phyloP scores from a whole-genome alignment of 805 yeast genomes.

The Starmerella roubikii region DNA sequence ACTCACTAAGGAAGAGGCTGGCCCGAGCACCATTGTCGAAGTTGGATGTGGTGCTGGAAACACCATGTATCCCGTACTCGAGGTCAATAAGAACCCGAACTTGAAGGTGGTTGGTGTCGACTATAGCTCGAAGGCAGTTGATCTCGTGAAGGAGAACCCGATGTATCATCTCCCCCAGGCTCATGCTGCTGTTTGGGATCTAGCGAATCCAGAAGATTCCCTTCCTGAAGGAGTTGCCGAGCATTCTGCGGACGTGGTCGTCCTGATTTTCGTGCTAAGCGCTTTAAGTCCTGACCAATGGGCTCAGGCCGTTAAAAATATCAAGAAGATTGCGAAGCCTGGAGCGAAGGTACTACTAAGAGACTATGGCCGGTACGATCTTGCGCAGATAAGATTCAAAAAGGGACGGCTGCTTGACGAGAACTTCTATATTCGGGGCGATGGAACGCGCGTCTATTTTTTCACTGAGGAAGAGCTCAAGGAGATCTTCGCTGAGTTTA shows the following conservation, averaged over 20 bases:
- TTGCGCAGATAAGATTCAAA: constrained; percentile 90
- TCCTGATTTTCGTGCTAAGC: constrained; percentile 89
- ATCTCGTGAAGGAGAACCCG: constrained; percentile 56
- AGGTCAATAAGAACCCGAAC: constrained; percentile 67
- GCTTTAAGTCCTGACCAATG: constrained; percentile 90
- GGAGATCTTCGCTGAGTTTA: constrained; percentile 52
- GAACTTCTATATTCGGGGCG: constrained; percentile 92
- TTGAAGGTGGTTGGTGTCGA: constrained; percentile 74
- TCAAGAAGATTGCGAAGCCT: constrained; percentile 66
- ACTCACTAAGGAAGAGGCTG: constrained; percentile 57
- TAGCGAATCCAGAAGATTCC: constrained; percentile 56
- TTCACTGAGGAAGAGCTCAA: constrained; percentile 87
- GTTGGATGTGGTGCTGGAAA: constrained; percentile 99
- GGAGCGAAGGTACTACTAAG: constrained; percentile 83
- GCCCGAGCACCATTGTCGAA: constrained; percentile 66
- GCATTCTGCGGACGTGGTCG: constrained; percentile 74
- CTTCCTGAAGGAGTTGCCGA: constrained; percentile 79
- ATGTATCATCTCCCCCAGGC: constrained; percentile 49
- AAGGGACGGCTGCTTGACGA: constrained; percentile 76
- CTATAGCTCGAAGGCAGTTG: constrained; percentile 79
- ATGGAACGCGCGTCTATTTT: constrained; percentile 94
- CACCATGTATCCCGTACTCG: constrained; percentile 80
- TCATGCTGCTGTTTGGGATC: constrained; percentile 88
- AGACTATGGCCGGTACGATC: constrained; percentile 90
- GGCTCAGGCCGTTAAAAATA: constrained; percentile 62